These are phyloP conservation scores for Cyphellophora attinorum DNA, from an alignment of 2,329 filamentous ascomycete species.

Conservation along the genomic window DNA sequence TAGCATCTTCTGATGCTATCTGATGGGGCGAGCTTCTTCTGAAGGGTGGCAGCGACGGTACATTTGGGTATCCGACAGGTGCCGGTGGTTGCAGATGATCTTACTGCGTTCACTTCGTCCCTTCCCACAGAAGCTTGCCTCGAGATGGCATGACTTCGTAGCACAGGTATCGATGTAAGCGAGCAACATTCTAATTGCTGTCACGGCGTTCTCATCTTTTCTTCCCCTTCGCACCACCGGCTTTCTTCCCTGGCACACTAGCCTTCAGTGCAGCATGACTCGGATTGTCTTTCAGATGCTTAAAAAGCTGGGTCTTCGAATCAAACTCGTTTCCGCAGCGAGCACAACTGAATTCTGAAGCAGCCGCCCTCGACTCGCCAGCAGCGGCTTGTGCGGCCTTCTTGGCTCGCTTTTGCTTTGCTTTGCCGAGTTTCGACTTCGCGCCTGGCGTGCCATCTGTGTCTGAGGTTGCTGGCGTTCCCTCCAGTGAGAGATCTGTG, in stretches of 20 bases:
- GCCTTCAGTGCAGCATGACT: constrained; percentile 49
- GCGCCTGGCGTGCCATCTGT: constrained; percentile 15
- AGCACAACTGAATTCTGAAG: constrained; percentile 56
- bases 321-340: constrained; percentile 70
- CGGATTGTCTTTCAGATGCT: constrained; percentile 55
- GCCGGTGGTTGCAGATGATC: too few relatives aligned
- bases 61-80: too few relatives aligned
- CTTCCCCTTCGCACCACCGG: constrained; percentile 19
- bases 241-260: constrained; percentile 12
- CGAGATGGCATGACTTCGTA: too few relatives aligned
- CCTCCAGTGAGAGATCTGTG: constrained; percentile 13
- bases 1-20: too few relatives aligned
- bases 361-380: constrained; percentile 7
- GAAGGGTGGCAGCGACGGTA: too few relatives aligned
- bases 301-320: constrained; percentile 63
- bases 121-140: too few relatives aligned
- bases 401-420: constrained; percentile 43
- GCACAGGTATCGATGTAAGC: too few relatives aligned
- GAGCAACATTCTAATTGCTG: too few relatives aligned
- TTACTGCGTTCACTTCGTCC: too few relatives aligned
- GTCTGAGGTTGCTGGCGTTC: constrained; percentile 12
- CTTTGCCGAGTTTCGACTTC: constrained; percentile 38
- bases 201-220: constrained; percentile 6
- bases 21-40: too few relatives aligned
- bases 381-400: constrained; percentile 31